A percentile compares a stretch with the other conserved stretches of the same genome.
Conservation (phyloP, 352 stramenopile genomes). For the Phytopythium litorale region DNA sequence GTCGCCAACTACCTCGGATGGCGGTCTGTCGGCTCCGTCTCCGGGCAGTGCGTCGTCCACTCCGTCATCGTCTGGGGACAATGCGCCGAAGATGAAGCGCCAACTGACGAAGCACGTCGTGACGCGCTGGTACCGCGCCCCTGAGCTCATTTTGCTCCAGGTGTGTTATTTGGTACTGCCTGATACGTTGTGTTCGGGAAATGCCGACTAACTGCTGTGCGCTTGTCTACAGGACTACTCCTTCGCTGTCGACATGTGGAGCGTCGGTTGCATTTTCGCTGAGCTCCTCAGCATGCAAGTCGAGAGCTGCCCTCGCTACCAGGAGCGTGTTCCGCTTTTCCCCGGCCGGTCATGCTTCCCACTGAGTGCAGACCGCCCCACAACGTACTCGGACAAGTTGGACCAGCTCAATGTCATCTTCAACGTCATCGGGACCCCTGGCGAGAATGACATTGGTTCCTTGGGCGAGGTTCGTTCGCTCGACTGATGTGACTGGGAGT, state of each 20-base stretch:
- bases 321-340: slow-evolving; percentile 82
- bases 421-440: slow-evolving; percentile 93
- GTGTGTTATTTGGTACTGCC: background rate
- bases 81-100: slow-evolving; percentile 71
- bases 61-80: slow-evolving; percentile 50
- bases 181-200: background rate
- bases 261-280: slow-evolving; percentile 94
- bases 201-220: background rate
- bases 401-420: slow-evolving; percentile 96
- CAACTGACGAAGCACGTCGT: slow-evolving; percentile 98
- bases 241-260: slow-evolving; percentile 99
- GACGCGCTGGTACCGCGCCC: slow-evolving; percentile 96
- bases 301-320: slow-evolving; percentile 80
- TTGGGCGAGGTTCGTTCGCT: slow-evolving; percentile 39
- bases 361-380: slow-evolving; percentile 75
- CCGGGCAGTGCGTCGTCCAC: slow-evolving; percentile 65
- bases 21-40: slow-evolving; percentile 50
- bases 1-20: slow-evolving; percentile 71
- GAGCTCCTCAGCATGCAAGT: slow-evolving; percentile 88
- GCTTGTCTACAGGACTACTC: slow-evolving; percentile 85
- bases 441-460: slow-evolving; percentile 84
- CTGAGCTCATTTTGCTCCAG: slow-evolving; percentile 95
- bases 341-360: slow-evolving; percentile 84
- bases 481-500: background rate
- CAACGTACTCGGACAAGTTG: slow-evolving; percentile 84